A percentile compares a stretch with the other conserved stretches of the same genome.
Conservation (phyloP, 805 yeast genomes). For the Barnettozyma vustinii region DNA sequence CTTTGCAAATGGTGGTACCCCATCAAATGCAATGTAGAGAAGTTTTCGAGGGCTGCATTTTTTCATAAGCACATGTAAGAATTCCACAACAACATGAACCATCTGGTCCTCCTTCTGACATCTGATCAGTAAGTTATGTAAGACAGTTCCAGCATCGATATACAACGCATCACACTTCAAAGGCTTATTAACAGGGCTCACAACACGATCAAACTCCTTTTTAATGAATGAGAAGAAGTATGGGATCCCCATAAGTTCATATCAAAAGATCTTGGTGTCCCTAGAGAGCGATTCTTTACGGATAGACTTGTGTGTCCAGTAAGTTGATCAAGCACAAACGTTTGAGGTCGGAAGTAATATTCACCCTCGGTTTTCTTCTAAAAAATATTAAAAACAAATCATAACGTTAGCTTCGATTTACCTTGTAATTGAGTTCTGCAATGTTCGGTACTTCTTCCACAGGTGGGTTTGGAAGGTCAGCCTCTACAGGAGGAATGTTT, state of each 20-base stretch:
- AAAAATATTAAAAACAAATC: neutral
- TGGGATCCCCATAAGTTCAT: constrained; percentile 18
- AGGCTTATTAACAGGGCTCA: neutral
- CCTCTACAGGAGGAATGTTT: constrained; percentile 23
- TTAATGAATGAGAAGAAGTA: constrained; percentile 13
- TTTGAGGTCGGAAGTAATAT: neutral
- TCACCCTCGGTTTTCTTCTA: neutral
- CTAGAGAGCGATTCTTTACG: neutral
- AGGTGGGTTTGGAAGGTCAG: constrained; percentile 20
- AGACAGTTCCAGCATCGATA: constrained; percentile 89
- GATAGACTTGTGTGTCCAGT: no score
- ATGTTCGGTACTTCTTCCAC: constrained; percentile 17
- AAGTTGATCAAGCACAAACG: no score
- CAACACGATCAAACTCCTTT: constrained; percentile 4
- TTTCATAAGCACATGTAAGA: constrained; percentile 17
- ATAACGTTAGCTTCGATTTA: neutral
- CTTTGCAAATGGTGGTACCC: constrained; percentile 95
- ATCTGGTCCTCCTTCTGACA: constrained; percentile 59
- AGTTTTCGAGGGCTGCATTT: constrained; percentile 60
- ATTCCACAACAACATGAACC: constrained; percentile 46
- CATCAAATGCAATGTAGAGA: constrained; percentile 92
- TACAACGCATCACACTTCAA: constrained; percentile 80
- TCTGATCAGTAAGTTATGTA: constrained; percentile 82
- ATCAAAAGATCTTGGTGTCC: neutral
- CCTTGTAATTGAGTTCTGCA: neutral